These are phyloP conservation scores for Aspergillus versicolor DNA, from an alignment of 2,329 filamentous ascomycete species.

Conservation along the genomic window DNA sequence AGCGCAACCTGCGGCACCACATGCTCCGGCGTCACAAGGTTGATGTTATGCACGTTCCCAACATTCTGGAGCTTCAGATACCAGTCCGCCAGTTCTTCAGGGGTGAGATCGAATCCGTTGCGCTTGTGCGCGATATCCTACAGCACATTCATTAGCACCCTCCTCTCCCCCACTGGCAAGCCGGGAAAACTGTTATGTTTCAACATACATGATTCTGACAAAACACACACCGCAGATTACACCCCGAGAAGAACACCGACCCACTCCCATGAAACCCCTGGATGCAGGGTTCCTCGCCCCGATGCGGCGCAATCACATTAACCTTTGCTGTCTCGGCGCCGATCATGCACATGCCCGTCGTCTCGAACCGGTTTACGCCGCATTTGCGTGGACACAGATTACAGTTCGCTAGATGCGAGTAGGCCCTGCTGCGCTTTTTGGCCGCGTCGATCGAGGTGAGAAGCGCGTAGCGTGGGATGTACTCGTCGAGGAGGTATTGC, in stretches of 20 bases:
- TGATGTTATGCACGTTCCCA: slow-evolving; percentile 85
- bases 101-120: slow-evolving; percentile 77
- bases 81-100: slow-evolving; percentile 78
- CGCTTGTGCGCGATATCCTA: slow-evolving; percentile 74
- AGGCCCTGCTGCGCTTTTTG: slow-evolving; percentile 71
- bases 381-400: slow-evolving; percentile 78
- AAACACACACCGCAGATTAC: slow-evolving; percentile 69
- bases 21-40: slow-evolving; percentile 82
- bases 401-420: slow-evolving; percentile 73
- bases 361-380: slow-evolving; percentile 77
- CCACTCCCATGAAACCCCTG: slow-evolving; percentile 80
- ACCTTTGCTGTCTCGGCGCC: slow-evolving; percentile 72
- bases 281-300: slow-evolving; percentile 80
- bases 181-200: not conserved
- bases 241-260: slow-evolving; percentile 77
- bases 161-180: not conserved
- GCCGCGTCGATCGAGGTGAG: slow-evolving; percentile 67
- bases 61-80: slow-evolving; percentile 78
- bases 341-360: slow-evolving; percentile 74
- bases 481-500: slow-evolving; percentile 71
- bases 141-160: too few species aligned
- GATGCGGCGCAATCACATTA: slow-evolving; percentile 82
- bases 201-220: slow-evolving; percentile 67
- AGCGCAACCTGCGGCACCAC: slow-evolving; percentile 80
- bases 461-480: slow-evolving; percentile 70